Evolutionary conservation across 2,329 filamentous ascomycete species (phyloP).

Genomic region (Cladobotryum mycophilum): DNA sequence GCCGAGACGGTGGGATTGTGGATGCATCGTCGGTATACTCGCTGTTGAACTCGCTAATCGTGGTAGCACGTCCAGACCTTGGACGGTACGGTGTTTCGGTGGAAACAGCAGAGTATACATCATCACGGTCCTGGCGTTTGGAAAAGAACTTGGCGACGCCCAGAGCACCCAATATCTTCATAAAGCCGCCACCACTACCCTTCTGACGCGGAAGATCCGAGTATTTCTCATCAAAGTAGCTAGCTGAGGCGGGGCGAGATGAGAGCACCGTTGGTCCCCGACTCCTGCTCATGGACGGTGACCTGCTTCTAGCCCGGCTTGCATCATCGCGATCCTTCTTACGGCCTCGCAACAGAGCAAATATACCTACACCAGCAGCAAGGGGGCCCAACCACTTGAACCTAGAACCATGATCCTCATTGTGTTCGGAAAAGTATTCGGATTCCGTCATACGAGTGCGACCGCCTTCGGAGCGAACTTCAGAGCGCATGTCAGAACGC

Average conservation of each 20-base stretch:
- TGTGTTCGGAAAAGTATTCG: slow-evolving; percentile 33
- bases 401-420: slow-evolving; percentile 23
- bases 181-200: slow-evolving; percentile 47
- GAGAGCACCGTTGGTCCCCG: slow-evolving; percentile 44
- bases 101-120: slow-evolving; percentile 57
- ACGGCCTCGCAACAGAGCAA: slow-evolving; percentile 40
- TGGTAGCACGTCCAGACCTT: slow-evolving; percentile 33
- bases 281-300: slow-evolving; percentile 29
- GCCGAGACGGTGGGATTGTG: slow-evolving; percentile 41
- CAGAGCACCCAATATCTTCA: slow-evolving; percentile 53
- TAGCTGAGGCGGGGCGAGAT: slow-evolving; percentile 46
- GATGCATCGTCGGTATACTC: slow-evolving; percentile 41
- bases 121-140: slow-evolving; percentile 47
- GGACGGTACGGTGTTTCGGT: slow-evolving; percentile 53
- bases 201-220: slow-evolving; percentile 39
- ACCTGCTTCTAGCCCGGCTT: slow-evolving; percentile 36
- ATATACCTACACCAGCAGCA: slow-evolving; percentile 45
- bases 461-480: slow-evolving; percentile 45
- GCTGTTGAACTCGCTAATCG: slow-evolving; percentile 44
- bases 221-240: slow-evolving; percentile 61
- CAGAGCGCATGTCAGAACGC: background rate
- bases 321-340: slow-evolving; percentile 33
- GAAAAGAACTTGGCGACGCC: slow-evolving; percentile 59
- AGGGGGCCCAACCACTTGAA: slow-evolving; percentile 47
- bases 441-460: slow-evolving; percentile 34